Conservation (phyloP, 257 asterid genomes). For the Solanum verrucosum region DNA sequence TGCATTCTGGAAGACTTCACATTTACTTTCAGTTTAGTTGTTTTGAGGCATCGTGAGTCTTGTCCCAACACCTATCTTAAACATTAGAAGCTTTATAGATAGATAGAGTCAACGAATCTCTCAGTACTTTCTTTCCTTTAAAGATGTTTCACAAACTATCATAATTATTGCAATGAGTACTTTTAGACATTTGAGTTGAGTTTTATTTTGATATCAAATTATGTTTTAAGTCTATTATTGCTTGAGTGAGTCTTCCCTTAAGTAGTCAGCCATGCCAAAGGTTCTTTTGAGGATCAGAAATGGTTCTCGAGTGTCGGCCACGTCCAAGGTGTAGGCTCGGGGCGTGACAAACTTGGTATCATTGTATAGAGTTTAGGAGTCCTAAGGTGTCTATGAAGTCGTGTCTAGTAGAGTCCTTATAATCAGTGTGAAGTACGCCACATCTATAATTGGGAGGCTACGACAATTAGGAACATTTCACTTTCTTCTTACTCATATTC, state of each 20-base stretch:
- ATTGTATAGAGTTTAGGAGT: too few species aligned
- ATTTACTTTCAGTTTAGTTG: not conserved
- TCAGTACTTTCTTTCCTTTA: not conserved
- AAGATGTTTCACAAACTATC: not conserved
- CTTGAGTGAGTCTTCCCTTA: not conserved
- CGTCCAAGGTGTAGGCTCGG: too few species aligned
- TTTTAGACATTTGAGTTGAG: not conserved
- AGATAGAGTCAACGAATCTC: not conserved
- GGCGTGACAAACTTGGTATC: too few species aligned
- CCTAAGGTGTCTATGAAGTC: too few species aligned
- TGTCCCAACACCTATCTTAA: not conserved
- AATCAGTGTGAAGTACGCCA: too few species aligned
- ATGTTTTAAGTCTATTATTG: not conserved
- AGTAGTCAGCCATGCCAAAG: not conserved
- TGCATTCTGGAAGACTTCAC: not conserved
- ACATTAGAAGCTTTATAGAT: not conserved
- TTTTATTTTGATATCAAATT: too few species aligned
- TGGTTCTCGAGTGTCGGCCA: too few species aligned
- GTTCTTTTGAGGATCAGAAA: not conserved
- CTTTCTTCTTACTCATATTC: too few species aligned
- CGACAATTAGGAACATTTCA: too few species aligned
- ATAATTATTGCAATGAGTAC: not conserved
- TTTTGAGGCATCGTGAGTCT: not conserved
- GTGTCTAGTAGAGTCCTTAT: too few species aligned
- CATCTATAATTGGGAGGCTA: too few species aligned